A percentile compares a stretch with the other conserved stretches of the same genome.
These are phyloP conservation scores for Acer negundo DNA, from an alignment of 345 rosid species.

Conservation along the genomic window DNA sequence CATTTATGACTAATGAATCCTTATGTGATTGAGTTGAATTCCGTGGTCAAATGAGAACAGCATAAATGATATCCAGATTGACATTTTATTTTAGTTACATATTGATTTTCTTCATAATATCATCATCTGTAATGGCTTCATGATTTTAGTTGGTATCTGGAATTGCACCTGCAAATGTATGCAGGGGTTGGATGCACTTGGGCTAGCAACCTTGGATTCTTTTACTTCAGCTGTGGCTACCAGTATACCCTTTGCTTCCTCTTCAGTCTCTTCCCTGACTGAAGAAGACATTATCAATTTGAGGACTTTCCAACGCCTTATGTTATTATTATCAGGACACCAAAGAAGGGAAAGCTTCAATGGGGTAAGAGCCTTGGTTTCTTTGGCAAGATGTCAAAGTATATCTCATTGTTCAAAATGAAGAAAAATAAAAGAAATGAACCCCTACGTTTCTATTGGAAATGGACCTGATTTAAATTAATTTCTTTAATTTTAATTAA, in stretches of 20 bases:
- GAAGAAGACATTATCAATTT: slow-evolving; percentile 77
- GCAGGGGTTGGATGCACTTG: slow-evolving; percentile 94
- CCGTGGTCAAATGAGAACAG: not conserved
- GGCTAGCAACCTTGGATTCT: slow-evolving; percentile 73
- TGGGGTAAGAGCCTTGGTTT: slow-evolving; percentile 38
- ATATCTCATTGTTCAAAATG: not conserved
- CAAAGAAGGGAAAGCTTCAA: slow-evolving; percentile 32
- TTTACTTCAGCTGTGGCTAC: slow-evolving; percentile 50
- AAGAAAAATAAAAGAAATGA: not conserved
- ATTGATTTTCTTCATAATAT: slow-evolving; percentile 3
- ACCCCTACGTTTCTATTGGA: not conserved
- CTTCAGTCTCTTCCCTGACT: slow-evolving; percentile 51
- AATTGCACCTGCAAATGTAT: slow-evolving; percentile 16
- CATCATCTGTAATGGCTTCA: not conserved
- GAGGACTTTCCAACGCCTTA: slow-evolving; percentile 67
- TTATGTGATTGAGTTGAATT: not conserved
- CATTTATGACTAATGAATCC: not conserved
- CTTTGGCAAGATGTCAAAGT: not conserved
- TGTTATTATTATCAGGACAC: slow-evolving; percentile 59
- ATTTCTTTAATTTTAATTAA: not conserved
- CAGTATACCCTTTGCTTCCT: slow-evolving; percentile 50
- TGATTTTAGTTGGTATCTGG: slow-evolving; percentile 12
- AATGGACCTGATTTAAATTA: not conserved
- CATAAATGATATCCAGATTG: not conserved
- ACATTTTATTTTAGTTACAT: not conserved